Conservation (phyloP, 2,329 filamentous ascomycete species). For the Xylariales sp. region DNA sequence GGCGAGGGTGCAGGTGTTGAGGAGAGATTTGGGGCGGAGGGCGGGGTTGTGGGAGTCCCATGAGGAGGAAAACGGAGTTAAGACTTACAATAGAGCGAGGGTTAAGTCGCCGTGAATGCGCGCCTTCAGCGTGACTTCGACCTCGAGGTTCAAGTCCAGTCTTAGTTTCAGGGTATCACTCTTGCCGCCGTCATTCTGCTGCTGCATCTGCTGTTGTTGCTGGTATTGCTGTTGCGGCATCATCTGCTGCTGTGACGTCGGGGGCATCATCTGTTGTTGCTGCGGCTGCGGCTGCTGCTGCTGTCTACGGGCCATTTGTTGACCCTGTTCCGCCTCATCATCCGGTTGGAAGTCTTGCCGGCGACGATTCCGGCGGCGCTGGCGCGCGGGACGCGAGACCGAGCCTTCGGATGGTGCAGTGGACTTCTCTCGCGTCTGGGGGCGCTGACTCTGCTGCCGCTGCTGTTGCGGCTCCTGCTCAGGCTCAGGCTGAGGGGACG, state of each 20-base stretch:
- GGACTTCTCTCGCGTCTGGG: conserved; percentile 33
- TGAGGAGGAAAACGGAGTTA: background rate
- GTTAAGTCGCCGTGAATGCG: conserved; percentile 86
- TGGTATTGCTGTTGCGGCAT: conserved; percentile 35
- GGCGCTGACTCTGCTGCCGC: conserved; percentile 12
- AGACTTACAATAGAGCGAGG: conserved; percentile 69
- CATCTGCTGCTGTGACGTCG: conserved; percentile 36
- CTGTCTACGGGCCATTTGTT: conserved; percentile 33
- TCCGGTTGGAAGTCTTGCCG: conserved; percentile 36
- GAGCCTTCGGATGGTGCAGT: conserved; percentile 32
- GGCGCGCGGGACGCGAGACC: conserved; percentile 36
- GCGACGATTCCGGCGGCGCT: conserved; percentile 39
- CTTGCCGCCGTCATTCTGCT: conserved; percentile 54
- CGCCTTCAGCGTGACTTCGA: conserved; percentile 86
- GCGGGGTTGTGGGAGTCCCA: background rate
- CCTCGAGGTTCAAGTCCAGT: conserved; percentile 82
- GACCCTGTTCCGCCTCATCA: conserved; percentile 27
- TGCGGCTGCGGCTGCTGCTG: conserved; percentile 29
- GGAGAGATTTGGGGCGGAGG: background rate
- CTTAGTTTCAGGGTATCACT: conserved; percentile 75
- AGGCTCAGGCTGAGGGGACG: conserved; percentile 32
- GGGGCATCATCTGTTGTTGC: conserved; percentile 37
- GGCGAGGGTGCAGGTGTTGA: background rate
- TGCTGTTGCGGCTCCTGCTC: conserved; percentile 28
- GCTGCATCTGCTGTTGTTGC: conserved; percentile 36